phyloP scores from a whole-genome alignment of 2,329 filamentous ascomycete genomes.

The Aspergillus intermedius region DNA sequence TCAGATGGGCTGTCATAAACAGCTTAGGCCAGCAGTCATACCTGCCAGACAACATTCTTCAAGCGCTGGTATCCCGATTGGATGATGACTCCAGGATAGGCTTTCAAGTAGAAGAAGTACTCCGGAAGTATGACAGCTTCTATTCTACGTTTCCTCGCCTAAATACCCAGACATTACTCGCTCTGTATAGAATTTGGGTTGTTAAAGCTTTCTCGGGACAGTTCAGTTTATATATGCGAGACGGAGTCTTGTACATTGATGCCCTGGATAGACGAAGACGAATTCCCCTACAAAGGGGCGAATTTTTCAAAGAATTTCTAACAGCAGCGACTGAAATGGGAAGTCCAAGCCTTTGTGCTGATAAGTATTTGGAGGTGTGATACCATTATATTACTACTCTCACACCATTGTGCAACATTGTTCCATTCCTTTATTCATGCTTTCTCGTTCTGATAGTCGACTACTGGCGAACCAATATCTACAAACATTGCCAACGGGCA shows the following conservation, averaged over 20 bases:
- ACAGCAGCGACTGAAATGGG: background rate
- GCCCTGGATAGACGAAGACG: background rate
- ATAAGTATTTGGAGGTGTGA: background rate
- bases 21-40: too few relatives aligned
- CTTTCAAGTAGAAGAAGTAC: background rate
- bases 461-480: too few relatives aligned
- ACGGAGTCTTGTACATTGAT: background rate
- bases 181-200: background rate
- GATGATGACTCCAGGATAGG: too few relatives aligned
- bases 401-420: background rate
- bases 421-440: background rate
- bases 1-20: too few relatives aligned
- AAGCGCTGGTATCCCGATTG: too few relatives aligned
- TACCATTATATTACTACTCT: background rate
- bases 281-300: background rate
- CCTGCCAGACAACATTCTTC: too few relatives aligned
- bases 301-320: background rate
- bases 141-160: background rate
- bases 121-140: background rate
- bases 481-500: too few relatives aligned
- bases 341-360: background rate
- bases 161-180: background rate
- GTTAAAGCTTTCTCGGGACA: background rate
- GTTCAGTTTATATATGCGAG: background rate
- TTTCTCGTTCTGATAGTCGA: constrained; percentile 2